Evolutionary conservation across 176 grass and related monocot species (phyloP), one percentile per base, ranked within the genome.

Genomic region (Musa acuminata): DNA sequence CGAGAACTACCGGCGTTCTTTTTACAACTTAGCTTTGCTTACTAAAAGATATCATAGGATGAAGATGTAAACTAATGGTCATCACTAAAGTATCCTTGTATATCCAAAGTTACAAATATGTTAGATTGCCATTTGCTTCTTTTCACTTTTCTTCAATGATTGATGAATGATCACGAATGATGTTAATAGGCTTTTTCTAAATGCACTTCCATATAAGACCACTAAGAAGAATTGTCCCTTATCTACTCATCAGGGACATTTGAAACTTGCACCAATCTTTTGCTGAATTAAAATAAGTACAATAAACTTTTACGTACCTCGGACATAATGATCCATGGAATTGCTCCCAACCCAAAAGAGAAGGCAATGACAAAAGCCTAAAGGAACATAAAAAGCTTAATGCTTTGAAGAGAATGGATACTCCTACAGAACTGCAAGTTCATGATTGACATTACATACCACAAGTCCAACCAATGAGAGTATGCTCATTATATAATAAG

Each of bases 251-350:
- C 13, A 8, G 8, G 57, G n/a, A n/a, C 16, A 60, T 21, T 60
- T 8, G 7, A 4, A 60, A 8, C 16, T 8, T n/a, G 14, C 3
- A 60, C 17, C 55, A 58, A 58, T 17, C 55, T 58, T 58, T 58
- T 16, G 10, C 17, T n/a, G 57, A 60, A 20, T 5, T n/a, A 60
- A 20, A 1, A 14, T 60, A 60, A 60, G 17, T 60, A 60, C 2
- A 19, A 60, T n/a, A n/a, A 72, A 12, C 35, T 43, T 53, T 7
- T 11, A 52, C 74, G 24, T 91, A 99, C 95, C 95, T 99, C 91
- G 13, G 95, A 99, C 95, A 99, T 99, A 64, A 99, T 99, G 79
- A 99, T 85, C 90, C 95, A 99, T 49, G 95, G 95, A 87, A 94
- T 99, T 51, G 95, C 90, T 19, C 95, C 90, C 80, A 99, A 84